Evolutionary conservation across 2,329 filamentous ascomycete genomes (phyloP).

Genomic region (Bertia moriformis): DNA sequence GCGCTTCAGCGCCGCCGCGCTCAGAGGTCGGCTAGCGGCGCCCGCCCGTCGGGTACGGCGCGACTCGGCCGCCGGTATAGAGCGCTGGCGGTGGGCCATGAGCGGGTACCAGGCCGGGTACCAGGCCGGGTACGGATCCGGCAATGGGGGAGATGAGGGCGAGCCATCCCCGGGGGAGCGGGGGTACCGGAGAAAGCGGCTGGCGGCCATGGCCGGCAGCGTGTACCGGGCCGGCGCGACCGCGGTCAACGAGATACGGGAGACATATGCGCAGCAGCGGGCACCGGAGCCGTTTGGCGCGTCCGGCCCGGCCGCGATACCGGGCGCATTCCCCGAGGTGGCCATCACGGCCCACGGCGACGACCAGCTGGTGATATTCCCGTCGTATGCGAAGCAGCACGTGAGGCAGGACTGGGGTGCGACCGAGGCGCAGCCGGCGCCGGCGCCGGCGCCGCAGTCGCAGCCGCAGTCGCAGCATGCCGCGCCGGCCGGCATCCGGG

Average conservation of each 20-base stretch:
- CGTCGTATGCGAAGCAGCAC: constrained; percentile 75
- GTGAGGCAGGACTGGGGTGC: constrained; percentile 30
- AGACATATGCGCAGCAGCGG: constrained; percentile 45
- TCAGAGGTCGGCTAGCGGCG: no score
- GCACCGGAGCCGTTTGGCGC: constrained; percentile 25
- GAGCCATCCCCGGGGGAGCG: neutral
- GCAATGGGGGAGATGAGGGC: neutral
- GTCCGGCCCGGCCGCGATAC: constrained; percentile 35
- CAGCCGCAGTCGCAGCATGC: constrained; percentile 22
- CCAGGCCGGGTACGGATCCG: neutral
- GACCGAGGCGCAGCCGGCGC: constrained; percentile 10
- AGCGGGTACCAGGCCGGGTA: neutral
- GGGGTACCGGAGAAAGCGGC: neutral
- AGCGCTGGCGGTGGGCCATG: no score
- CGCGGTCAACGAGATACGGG: constrained; percentile 57
- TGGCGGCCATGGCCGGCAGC: neutral
- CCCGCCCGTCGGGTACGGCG: no score
- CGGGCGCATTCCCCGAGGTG: constrained; percentile 71
- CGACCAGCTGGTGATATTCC: constrained; percentile 89
- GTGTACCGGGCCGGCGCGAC: constrained; percentile 40
- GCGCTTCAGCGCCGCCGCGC: no score
- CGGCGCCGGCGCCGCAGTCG: constrained; percentile 19
- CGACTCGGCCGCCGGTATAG: no score
- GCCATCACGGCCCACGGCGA: constrained; percentile 66
- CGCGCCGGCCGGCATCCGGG: constrained; percentile 29